Percentiles rank a stretch among this genome's conserved stretches.
phyloP scores from a whole-genome alignment of 179 eudicot species.

The Spinacia oleracea region DNA sequence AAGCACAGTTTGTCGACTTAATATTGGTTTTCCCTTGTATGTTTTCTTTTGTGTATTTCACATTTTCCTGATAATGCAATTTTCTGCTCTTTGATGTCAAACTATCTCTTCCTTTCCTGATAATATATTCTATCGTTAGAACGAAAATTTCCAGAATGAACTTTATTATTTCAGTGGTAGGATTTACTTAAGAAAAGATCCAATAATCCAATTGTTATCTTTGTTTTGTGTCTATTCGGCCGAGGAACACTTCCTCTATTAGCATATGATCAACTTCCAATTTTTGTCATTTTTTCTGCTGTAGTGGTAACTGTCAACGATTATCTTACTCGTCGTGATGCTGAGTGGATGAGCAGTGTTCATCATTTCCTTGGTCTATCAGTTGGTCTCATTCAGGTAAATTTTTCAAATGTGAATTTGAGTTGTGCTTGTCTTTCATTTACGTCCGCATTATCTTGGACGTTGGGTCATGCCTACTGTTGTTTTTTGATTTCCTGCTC shows the following conservation, averaged over 20 bases:
- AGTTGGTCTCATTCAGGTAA: slow-evolving; percentile 97
- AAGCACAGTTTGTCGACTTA: no score
- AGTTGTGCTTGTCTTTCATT: not conserved
- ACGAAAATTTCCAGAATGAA: not conserved
- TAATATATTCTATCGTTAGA: not conserved
- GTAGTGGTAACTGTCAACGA: slow-evolving; percentile 98
- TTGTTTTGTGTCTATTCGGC: not conserved
- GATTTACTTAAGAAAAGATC: not conserved
- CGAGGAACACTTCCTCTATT: not conserved
- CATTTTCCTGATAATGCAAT: no score
- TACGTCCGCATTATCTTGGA: slow-evolving; percentile 12
- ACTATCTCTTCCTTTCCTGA: not conserved
- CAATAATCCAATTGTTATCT: no score
- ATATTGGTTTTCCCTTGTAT: no score
- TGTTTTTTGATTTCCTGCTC: not conserved
- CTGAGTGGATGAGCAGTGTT: slow-evolving; percentile 99
- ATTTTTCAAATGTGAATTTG: slow-evolving; percentile 5
- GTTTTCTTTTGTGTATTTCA: no score
- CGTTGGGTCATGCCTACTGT: not conserved
- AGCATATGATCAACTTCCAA: slow-evolving; percentile 13
- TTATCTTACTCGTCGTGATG: slow-evolving; percentile 98
- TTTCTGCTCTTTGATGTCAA: not conserved
- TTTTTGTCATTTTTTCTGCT: slow-evolving; percentile 22
- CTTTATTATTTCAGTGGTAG: not conserved
- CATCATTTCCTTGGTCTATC: slow-evolving; percentile 98